A percentile compares a stretch with the other conserved stretches of the same genome.
Conservation (phyloP, 345 rosid genomes). For the Lepidium aucheri region DNA sequence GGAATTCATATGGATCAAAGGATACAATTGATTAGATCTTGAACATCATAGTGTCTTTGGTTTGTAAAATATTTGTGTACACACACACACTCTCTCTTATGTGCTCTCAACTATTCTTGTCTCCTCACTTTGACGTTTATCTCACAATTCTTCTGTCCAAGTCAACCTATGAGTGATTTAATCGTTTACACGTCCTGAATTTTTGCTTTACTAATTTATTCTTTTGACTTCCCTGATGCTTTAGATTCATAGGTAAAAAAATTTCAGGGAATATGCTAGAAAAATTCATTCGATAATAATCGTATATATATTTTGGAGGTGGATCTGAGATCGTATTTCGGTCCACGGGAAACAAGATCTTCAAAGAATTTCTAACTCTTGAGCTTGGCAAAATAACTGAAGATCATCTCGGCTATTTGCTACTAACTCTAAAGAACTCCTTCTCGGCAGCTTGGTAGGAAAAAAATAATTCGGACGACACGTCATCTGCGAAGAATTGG, state of each 20-base stretch:
- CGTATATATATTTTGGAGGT: too few species aligned
- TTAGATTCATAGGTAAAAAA: background rate
- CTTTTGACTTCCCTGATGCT: slow-evolving; percentile 2
- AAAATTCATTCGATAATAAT: background rate
- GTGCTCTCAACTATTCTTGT: slow-evolving; percentile 23
- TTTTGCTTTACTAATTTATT: slow-evolving; percentile 5
- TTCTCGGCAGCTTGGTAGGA: too few species aligned
- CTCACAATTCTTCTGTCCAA: slow-evolving; percentile 10
- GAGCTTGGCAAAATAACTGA: too few species aligned
- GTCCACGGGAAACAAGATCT: too few species aligned
- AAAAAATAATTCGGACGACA: too few species aligned
- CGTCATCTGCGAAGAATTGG: too few species aligned
- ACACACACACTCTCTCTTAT: slow-evolving; percentile 14
- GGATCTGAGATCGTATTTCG: too few species aligned
- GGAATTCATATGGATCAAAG: background rate
- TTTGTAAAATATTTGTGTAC: slow-evolving; percentile 21
- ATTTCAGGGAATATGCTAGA: background rate
- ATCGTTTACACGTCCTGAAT: slow-evolving; percentile 25
- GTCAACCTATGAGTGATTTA: slow-evolving; percentile 32
- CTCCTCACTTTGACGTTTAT: slow-evolving; percentile 23
- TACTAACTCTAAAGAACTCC: too few species aligned
- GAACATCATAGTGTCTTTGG: slow-evolving; percentile 9
- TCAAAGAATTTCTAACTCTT: too few species aligned
- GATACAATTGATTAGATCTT: slow-evolving; percentile 20
- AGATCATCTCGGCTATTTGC: too few species aligned